Evolutionary conservation across 352 stramenopile genomes (phyloP), one percentile per base, ranked within the genome.

Genomic region (Phytophthora boehmeriae): DNA sequence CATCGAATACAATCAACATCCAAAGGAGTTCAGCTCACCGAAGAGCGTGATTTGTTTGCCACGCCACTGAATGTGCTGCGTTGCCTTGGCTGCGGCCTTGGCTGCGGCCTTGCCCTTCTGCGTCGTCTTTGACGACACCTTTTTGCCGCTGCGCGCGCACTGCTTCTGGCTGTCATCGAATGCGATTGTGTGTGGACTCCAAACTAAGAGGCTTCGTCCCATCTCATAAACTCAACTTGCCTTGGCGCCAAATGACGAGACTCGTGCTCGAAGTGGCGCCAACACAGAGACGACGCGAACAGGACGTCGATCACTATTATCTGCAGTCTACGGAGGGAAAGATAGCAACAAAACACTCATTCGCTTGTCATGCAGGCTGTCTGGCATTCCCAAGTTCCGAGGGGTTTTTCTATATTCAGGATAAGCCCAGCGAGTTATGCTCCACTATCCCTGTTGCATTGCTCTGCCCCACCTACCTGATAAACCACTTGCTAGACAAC

Each of bases 11-110:
- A 27, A 22, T 30, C 14, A 8, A 13, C 38, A 44, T 32, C 5
- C 3, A 16, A n/a, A n/a, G 11, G 25, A 30, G 4, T 13, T 39
- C 11, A 16, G 10, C n/a, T 51, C 65, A 92, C 83, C 85, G 62
- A 92, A 90, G 19, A 73, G 45, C 2, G 86, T 95, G 47, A 95
- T 90, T 22, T 78, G 72, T 25, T 79, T 77, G 51, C 83, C 82
- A 11, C 80, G 83, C 82, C 83, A 93, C 54, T 89, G 42, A 57
- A 91, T 74, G 63, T 88, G 74, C 43, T 85, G 57, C 27, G 75
- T 90, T 23, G 71, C 44, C 54, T 72, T 71, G 41, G 35, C 44
- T 30, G 22, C 38, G 39, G 71, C 44, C 54, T 72, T 71, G 41
- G 35, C 44, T 30, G 22, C 38, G 39, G 56, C 5, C 36, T 69